phyloP scores from a whole-genome alignment of 2,329 filamentous ascomycete genomes.

The Thelonectria discophora region DNA sequence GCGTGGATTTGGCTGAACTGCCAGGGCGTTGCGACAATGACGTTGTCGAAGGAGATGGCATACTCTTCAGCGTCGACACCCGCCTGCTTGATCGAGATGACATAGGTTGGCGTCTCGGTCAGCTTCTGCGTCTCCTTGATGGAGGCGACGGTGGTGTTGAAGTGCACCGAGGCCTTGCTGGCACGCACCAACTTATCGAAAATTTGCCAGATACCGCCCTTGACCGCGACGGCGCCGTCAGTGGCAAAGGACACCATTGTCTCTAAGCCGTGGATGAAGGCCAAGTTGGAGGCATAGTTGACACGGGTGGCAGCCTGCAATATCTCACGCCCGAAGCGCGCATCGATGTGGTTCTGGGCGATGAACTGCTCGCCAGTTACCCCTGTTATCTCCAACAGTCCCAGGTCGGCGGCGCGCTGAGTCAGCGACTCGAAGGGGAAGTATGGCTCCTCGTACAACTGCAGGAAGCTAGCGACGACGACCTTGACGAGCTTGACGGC shows the following conservation, averaged over 20 bases:
- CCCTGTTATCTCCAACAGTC: constrained; percentile 70
- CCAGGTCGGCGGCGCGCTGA: constrained; percentile 72
- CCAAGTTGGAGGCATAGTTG: constrained; percentile 92
- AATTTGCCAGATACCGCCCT: constrained; percentile 93
- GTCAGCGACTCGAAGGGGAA: constrained; percentile 88
- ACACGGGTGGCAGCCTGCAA: constrained; percentile 91
- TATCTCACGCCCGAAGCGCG: constrained; percentile 78
- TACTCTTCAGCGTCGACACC: constrained; percentile 49
- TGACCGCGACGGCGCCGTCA: constrained; percentile 79
- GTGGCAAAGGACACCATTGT: constrained; percentile 92
- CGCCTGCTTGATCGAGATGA: constrained; percentile 50
- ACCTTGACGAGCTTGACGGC: constrained; percentile 76
- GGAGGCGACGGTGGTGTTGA: constrained; percentile 73
- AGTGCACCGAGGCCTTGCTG: constrained; percentile 67
- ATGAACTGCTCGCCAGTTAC: constrained; percentile 80
- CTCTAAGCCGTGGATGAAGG: constrained; percentile 86
- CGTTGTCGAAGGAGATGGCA: constrained; percentile 73
- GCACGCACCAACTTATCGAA: constrained; percentile 81
- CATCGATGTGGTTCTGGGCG: constrained; percentile 69
- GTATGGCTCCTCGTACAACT: constrained; percentile 80
- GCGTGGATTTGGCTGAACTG: constrained; percentile 78
- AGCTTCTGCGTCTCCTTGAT: constrained; percentile 62
- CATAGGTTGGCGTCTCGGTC: constrained; percentile 56
- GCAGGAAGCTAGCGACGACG: constrained; percentile 76
- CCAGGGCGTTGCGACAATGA: constrained; percentile 84